These are phyloP conservation scores for Fusarium sp. DNA, from an alignment of 2,329 filamentous ascomycete species.

Conservation along the genomic window DNA sequence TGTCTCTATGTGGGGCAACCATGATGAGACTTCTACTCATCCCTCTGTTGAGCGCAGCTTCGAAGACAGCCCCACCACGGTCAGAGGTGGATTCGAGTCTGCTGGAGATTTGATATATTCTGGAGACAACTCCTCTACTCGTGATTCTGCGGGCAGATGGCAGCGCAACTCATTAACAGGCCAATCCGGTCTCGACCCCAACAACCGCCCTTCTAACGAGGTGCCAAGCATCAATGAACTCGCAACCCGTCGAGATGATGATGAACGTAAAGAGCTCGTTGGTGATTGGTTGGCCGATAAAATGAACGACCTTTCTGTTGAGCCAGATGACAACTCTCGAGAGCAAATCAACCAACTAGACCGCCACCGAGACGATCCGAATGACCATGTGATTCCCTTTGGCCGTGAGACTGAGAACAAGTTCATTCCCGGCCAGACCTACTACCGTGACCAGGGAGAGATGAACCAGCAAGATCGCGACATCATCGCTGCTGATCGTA, in stretches of 20 bases:
- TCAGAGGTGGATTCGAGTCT: conserved; percentile 50
- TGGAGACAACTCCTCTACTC: conserved; percentile 42
- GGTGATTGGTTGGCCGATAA: conserved; percentile 60
- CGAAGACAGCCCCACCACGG: conserved; percentile 50
- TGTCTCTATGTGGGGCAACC: conserved; percentile 66
- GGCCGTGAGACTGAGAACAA: conserved; percentile 63
- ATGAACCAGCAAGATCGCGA: conserved; percentile 60
- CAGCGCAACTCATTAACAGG: conserved; percentile 53
- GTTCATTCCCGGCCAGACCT: conserved; percentile 60
- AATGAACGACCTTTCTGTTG: conserved; percentile 43
- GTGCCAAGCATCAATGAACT: conserved; percentile 63
- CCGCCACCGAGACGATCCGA: conserved; percentile 40
- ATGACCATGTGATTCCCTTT: conserved; percentile 56
- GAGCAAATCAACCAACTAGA: conserved; percentile 39
- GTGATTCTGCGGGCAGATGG: conserved; percentile 58
- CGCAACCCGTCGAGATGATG: conserved; percentile 52
- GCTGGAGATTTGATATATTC: conserved; percentile 55
- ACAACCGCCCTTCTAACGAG: conserved; percentile 56
- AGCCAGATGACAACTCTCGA: conserved; percentile 40
- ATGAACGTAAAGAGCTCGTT: conserved; percentile 63
- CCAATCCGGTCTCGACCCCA: conserved; percentile 61
- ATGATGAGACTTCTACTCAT: conserved; percentile 51
- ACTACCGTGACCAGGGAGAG: conserved; percentile 56
- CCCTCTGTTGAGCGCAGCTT: conserved; percentile 55
- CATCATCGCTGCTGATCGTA: conserved; percentile 60